A percentile compares a stretch with the other conserved stretches of the same genome.
Evolutionary conservation across 306 rosid genomes (phyloP).

Genomic region (Trifolium fragiferum): DNA sequence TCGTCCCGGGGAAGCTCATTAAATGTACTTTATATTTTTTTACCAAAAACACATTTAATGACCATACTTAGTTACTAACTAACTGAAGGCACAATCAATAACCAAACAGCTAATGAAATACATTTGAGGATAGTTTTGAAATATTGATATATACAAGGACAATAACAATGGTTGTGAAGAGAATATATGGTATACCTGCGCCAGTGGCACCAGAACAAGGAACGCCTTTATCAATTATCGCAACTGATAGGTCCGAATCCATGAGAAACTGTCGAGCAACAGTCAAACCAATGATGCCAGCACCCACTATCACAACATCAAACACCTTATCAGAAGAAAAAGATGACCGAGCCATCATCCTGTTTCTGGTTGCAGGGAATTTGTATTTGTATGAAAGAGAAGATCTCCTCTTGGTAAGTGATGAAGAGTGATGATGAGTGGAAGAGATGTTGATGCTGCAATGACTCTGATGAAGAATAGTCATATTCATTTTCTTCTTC

Average conservation of each 20-base stretch:
- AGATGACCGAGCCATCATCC: conserved; percentile 21
- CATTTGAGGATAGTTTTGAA: not conserved
- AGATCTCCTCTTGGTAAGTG: conserved; percentile 9
- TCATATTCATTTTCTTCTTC: not conserved
- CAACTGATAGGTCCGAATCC: conserved; percentile 79
- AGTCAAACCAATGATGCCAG: conserved; percentile 85
- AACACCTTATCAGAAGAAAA: conserved; percentile 39
- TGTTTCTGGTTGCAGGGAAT: conserved; percentile 26
- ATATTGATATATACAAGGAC: no score
- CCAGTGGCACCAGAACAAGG: conserved; percentile 99
- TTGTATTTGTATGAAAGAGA: conserved; percentile 26
- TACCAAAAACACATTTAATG: not conserved
- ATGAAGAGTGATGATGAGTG: conserved; percentile 11
- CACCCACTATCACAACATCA: conserved; percentile 84
- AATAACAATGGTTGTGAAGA: no score
- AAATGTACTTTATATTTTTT: no score
- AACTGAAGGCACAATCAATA: no score
- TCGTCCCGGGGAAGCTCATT: no score
- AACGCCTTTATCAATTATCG: conserved; percentile 76
- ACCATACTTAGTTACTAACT: not conserved
- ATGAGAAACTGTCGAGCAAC: conserved; percentile 73
- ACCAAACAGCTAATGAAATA: not conserved
- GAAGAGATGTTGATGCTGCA: not conserved
- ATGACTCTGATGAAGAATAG: conserved; percentile 10
- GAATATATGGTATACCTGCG: conserved; percentile 58